Evolutionary conservation across 805 yeast genomes (phyloP).

Genomic region (Saturnispora serradocipensis): DNA sequence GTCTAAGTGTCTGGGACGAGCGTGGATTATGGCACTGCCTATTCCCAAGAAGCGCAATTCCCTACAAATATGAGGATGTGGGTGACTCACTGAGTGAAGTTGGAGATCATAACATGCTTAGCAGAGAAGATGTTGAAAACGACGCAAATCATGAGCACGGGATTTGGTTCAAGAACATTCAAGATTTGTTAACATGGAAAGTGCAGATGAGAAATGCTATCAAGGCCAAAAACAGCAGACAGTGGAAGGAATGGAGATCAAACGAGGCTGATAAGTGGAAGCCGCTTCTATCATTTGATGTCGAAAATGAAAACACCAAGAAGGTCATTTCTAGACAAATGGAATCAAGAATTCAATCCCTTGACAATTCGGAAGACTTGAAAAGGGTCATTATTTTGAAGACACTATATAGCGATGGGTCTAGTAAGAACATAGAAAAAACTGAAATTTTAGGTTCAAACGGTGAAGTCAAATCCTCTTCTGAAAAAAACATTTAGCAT

Average conservation of each 20-base stretch:
- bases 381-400: slow-evolving; percentile 25
- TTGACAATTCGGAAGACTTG: slow-evolving; percentile 32
- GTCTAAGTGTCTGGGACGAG: slow-evolving; percentile 72
- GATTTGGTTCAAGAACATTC: slow-evolving; percentile 53
- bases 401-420: slow-evolving; percentile 8
- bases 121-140: slow-evolving; percentile 50
- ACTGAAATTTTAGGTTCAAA: slow-evolving; percentile 8
- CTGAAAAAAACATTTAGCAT: background rate
- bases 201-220: slow-evolving; percentile 41
- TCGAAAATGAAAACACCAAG: slow-evolving; percentile 15
- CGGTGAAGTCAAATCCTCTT: slow-evolving; percentile 8
- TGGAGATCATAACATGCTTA: slow-evolving; percentile 26
- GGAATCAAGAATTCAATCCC: slow-evolving; percentile 28
- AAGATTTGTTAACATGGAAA: slow-evolving; percentile 61
- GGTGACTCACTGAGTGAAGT: background rate
- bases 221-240: slow-evolving; percentile 28
- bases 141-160: slow-evolving; percentile 40
- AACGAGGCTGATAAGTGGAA: slow-evolving; percentile 23
- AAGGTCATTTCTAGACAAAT: slow-evolving; percentile 30
- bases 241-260: slow-evolving; percentile 18
- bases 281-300: background rate
- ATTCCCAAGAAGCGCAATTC: slow-evolving; percentile 48
- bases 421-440: slow-evolving; percentile 6
- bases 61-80: slow-evolving; percentile 5
- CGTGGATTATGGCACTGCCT: slow-evolving; percentile 88